Base-by-base conservation (phyloP, 2,329 filamentous ascomycete genomes). In the Microascus cirrosus region DNA sequence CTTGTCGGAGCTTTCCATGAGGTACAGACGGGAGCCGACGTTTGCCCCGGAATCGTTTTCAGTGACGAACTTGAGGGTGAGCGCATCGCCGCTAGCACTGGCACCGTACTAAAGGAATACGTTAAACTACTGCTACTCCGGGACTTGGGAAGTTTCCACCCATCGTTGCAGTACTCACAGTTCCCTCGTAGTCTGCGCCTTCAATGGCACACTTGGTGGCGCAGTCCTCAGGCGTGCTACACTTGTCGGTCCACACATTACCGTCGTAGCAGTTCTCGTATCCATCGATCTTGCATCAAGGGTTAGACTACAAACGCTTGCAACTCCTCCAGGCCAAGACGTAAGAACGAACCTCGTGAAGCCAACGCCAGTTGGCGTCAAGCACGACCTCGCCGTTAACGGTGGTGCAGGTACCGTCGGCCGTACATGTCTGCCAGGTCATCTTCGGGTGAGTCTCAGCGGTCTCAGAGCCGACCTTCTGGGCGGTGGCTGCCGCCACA, bases 351-450 rank as follows among this genome's bases (percentile, higher is more conserved):
- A 45, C 39, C n/a, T 45, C 28, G 28, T 32, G n/a, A 6, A 80
- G 71, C 82, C 82, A 84, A 60, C 82, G 77, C 80, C 81, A 84
- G 72, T 84, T 84, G 64, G 80, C 67, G 61, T 85, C 82, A 63
- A 85, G 69, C 56, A 79, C 78, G 51, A 85, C 73, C 39, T 74
- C 76, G 50, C 77, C 79, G 50, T 65, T 63, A 62, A 79, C 74
- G 57, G 68, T 71, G 32, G 70, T 75, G 71, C 82, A 85, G 57
- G 68, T 70, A 59, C 79, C 78, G 58, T 69, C 71, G 25, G 69
- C 65, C 39, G 78, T 75, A 69, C 82, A 85, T 63, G 74, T 74
- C 60, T 76, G 71, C 76, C 79, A 82, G 59, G 68, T 73, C 63
- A 85, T 69, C 34, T 73, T 59, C 20, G 81, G 82, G 65, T 84